Evolutionary conservation across 2,329 filamentous ascomycete genomes (phyloP).

Genomic region (Diaporthe citrichinensis): DNA sequence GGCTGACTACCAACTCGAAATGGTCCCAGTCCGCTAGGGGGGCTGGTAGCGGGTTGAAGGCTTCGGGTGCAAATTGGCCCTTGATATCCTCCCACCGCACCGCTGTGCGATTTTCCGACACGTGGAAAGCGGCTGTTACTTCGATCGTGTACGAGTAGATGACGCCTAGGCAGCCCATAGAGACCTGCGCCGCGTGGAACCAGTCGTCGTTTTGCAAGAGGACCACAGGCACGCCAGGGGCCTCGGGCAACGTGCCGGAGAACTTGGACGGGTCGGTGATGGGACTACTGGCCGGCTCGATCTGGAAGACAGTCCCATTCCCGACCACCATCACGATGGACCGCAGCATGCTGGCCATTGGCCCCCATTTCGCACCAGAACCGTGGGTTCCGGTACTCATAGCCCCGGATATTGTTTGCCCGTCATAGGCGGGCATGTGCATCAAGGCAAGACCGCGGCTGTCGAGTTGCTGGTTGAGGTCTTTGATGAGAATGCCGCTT

Average conservation of each 20-base stretch:
- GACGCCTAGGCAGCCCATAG: conserved; percentile 47
- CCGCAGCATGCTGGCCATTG: conserved; percentile 43
- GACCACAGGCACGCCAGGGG: conserved; percentile 41
- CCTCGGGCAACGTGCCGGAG: conserved; percentile 34
- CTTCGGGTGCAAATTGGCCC: conserved; percentile 42
- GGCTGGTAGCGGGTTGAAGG: conserved; percentile 43
- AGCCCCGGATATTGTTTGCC: conserved; percentile 46
- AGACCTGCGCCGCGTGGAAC: conserved; percentile 46
- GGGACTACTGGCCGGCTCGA: conserved; percentile 43
- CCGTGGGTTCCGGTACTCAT: conserved; percentile 47
- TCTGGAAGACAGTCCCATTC: conserved; percentile 46
- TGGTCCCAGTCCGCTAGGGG: conserved; percentile 44
- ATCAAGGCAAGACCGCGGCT: conserved; percentile 44
- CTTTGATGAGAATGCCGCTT: conserved; percentile 45
- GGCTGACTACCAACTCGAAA: conserved; percentile 48
- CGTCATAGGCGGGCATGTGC: conserved; percentile 48
- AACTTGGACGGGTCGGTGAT: conserved; percentile 45
- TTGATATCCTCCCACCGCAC: conserved; percentile 45
- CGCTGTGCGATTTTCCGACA: conserved; percentile 44
- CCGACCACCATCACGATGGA: conserved; percentile 46
- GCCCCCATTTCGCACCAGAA: conserved; percentile 45
- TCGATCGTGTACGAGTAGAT: conserved; percentile 47
- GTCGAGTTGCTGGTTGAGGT: conserved; percentile 47
- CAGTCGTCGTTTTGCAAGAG: conserved; percentile 47
- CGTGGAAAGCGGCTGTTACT: conserved; percentile 43